These are phyloP conservation scores for Ophiosphaerella narmari DNA, from an alignment of 2,329 filamentous ascomycete genomes.

Conservation along the genomic window DNA sequence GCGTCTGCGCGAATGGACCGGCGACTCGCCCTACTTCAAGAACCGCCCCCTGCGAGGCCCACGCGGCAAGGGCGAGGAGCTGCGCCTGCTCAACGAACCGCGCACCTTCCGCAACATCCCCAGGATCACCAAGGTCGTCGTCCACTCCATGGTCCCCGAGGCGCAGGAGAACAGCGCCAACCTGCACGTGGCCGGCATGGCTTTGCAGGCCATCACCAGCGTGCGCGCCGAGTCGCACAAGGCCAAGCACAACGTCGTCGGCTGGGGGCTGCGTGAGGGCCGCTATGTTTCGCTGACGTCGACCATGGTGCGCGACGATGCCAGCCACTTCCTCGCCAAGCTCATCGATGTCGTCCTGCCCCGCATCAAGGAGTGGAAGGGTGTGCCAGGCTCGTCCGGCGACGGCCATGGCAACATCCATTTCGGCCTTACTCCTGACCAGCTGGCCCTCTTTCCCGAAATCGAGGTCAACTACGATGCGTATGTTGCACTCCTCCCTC, in stretches of 20 bases:
- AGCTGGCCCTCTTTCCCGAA: constrained; percentile 86
- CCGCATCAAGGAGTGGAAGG: constrained; percentile 94
- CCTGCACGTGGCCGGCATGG: constrained; percentile 81
- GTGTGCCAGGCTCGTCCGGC: constrained; percentile 75
- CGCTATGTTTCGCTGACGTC: constrained; percentile 77
- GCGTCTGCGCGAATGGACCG: constrained; percentile 83
- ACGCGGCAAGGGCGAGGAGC: constrained; percentile 72
- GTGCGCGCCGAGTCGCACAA: constrained; percentile 72
- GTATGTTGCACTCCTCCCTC: constrained; percentile 59
- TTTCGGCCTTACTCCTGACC: constrained; percentile 77
- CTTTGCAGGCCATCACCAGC: constrained; percentile 84
- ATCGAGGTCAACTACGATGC: constrained; percentile 91
- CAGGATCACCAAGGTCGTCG: constrained; percentile 75
- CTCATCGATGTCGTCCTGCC: constrained; percentile 88
- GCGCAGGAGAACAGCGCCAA: constrained; percentile 73
- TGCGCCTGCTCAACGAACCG: constrained; percentile 69
- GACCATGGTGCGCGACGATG: constrained; percentile 76
- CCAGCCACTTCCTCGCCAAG: constrained; percentile 90
- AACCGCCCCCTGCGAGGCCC: constrained; percentile 85
- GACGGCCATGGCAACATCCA: constrained; percentile 86
- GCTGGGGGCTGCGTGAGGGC: constrained; percentile 75
- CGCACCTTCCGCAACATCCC: constrained; percentile 84
- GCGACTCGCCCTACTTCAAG: constrained; percentile 90
- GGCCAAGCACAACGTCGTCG: constrained; percentile 70
- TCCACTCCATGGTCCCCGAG: constrained; percentile 74